Percentiles rank a stretch among this genome's conserved stretches.
These are phyloP conservation scores for Phytophthora aleatoria DNA, from an alignment of 352 stramenopile genomes.

Conservation along the genomic window DNA sequence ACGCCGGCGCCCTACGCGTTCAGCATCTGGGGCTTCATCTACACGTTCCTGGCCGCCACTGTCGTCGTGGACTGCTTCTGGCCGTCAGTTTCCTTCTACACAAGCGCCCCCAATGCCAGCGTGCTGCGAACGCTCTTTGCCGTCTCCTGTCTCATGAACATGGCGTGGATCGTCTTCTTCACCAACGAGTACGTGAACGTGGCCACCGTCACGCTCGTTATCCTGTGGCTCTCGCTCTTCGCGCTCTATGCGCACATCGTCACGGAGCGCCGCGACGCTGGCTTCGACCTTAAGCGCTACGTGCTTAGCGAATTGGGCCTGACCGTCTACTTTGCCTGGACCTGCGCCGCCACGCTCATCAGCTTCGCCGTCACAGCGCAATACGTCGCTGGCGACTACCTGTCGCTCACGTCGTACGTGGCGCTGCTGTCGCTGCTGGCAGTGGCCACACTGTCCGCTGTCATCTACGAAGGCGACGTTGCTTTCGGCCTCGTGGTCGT, in stretches of 20 bases:
- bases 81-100: constrained; percentile 63
- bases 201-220: constrained; percentile 52
- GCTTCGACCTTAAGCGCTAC: constrained; percentile 55
- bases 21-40: constrained; percentile 84
- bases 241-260: constrained; percentile 64
- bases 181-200: constrained; percentile 66
- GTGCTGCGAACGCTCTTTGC: constrained; percentile 67
- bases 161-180: constrained; percentile 76
- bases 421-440: constrained; percentile 59
- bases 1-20: constrained; percentile 78
- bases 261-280: constrained; percentile 39
- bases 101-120: constrained; percentile 47
- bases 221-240: constrained; percentile 70
- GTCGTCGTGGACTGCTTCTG: constrained; percentile 74
- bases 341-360: constrained; percentile 70
- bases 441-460: constrained; percentile 55
- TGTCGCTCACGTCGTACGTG: constrained; percentile 64
- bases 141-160: constrained; percentile 67
- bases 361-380: constrained; percentile 67
- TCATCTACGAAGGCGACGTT: constrained; percentile 64
- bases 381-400: constrained; percentile 46
- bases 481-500: constrained; percentile 67
- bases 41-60: constrained; percentile 63
- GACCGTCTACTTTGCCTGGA: constrained; percentile 79
- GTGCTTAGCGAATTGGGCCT: constrained; percentile 65